Percentiles rank a stretch among this genome's conserved stretches.
These are phyloP conservation scores for Dothiorella sarmentorum DNA, from an alignment of 2,329 filamentous ascomycete species.

Conservation along the genomic window DNA sequence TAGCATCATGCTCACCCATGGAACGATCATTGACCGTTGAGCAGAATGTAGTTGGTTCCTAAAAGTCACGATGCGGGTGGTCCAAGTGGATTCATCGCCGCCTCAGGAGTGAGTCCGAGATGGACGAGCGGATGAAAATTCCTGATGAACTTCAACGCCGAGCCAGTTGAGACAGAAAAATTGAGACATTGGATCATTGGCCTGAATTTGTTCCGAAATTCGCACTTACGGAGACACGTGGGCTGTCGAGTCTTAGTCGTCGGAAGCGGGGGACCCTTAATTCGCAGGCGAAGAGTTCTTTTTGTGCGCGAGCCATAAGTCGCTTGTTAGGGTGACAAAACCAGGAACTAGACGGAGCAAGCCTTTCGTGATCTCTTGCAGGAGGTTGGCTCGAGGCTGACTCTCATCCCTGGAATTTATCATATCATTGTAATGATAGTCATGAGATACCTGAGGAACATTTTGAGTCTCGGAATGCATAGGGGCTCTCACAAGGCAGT, in stretches of 20 bases:
- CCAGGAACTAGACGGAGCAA: not conserved
- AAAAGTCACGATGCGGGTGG: not conserved
- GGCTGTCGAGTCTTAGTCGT: not conserved
- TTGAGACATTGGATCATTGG: not conserved
- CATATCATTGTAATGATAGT: not conserved
- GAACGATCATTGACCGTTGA: not conserved
- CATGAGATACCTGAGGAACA: not conserved
- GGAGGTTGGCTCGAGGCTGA: too few species aligned
- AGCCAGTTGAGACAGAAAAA: not conserved
- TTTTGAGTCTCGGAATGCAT: not conserved
- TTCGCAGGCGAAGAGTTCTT: not conserved
- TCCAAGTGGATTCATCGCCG: not conserved
- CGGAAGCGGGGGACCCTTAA: not conserved
- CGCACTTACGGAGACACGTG: not conserved
- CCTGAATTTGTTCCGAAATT: not conserved
- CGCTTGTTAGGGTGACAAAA: not conserved
- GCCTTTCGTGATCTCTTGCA: not conserved
- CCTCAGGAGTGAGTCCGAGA: not conserved
- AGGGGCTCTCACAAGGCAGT: not conserved
- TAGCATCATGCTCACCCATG: not conserved
- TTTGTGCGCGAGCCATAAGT: not conserved
- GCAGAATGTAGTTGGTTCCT: not conserved
- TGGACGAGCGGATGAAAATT: not conserved
- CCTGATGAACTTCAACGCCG: not conserved
- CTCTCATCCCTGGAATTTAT: not conserved